Evolutionary conservation across 768 basidiomycete genomes (phyloP), one percentile per base, ranked within the genome.

Genomic region (Leucocoprinus leucothites): DNA sequence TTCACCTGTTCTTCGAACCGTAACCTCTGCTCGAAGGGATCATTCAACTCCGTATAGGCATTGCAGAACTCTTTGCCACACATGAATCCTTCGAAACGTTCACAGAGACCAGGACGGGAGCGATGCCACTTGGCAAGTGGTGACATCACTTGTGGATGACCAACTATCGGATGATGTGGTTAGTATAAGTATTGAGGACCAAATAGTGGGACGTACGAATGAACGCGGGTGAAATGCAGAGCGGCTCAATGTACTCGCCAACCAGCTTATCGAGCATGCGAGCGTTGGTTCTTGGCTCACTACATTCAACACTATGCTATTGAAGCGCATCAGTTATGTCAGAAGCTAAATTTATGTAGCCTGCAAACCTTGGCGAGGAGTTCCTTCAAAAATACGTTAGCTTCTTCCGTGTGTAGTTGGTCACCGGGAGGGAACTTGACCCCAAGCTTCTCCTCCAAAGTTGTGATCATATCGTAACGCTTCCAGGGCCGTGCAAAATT

Each of bases 121-220:
- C 97, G 91, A 71, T 98, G 95, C 83, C 90, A 92, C 77, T 99
- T 99, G 70, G 97, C 97, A 34, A 99, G 86, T 2, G 97, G 97
- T 0, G 96, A 98, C 97, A 99, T 99, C 61, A 98, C 93, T 76
- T 98, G 95, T 14, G 97, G 97, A 73, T 98, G 97, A 26, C 97
- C 97, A 59, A 96, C 94, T 89, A 61, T 8, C 50, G 19, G 9
- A 54, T 26, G 49, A 16, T 24, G 65, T 31, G 61, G 53, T 26
- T 1, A 57, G 4, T 9, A n/a, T 9, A 5, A n/a, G n/a, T 21
- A 22, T 14, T 35, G 51, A n/a, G 57, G 38, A 24, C 1, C 26
- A 19, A 31, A 31, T 16, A 51, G 25, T 25, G 41, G 18, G 28
- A 53, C 78, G 45, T 62, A 88, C 90, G 86, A 62, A 99, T 98